Conservation (phyloP, 306 rosid species). For the Acacia acuminata region DNA sequence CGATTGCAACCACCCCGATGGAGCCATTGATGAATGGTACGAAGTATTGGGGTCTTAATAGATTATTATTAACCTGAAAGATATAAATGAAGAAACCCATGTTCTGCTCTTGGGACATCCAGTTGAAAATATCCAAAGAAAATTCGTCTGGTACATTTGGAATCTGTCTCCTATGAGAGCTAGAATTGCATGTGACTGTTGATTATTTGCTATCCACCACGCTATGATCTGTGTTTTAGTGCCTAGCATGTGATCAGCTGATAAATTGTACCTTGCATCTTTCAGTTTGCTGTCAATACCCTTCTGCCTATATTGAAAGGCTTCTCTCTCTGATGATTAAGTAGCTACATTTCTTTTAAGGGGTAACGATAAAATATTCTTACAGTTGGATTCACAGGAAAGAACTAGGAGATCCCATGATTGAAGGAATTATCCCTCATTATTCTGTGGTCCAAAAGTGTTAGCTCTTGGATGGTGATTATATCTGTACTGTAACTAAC, state of each 20-base stretch:
- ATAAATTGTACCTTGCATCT: constrained; percentile 7
- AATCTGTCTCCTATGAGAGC: constrained; percentile 4
- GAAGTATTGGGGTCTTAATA: not conserved
- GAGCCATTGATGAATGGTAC: not conserved
- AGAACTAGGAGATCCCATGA: not conserved
- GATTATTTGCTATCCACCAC: not conserved
- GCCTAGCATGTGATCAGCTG: constrained; percentile 18
- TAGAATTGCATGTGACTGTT: constrained; percentile 6
- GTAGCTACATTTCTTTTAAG: not conserved
- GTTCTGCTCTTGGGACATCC: not conserved
- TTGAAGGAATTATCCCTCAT: constrained; percentile 8
- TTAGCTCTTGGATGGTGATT: not conserved
- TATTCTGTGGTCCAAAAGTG: not conserved
- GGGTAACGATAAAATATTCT: not conserved
- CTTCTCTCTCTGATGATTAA: not conserved
- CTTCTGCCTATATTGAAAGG: not conserved
- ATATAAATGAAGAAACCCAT: constrained; percentile 1
- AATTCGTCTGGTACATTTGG: not conserved
- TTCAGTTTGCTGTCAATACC: not conserved
- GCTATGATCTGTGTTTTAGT: not conserved
- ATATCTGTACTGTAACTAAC: not conserved
- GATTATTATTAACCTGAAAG: not conserved
- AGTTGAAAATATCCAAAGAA: not conserved
- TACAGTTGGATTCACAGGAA: not conserved
- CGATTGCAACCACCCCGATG: not conserved